Percentiles rank a stretch among this genome's conserved stretches.
These are phyloP conservation scores for Ceriops tagal DNA, from an alignment of 345 rosid species.

Conservation along the genomic window DNA sequence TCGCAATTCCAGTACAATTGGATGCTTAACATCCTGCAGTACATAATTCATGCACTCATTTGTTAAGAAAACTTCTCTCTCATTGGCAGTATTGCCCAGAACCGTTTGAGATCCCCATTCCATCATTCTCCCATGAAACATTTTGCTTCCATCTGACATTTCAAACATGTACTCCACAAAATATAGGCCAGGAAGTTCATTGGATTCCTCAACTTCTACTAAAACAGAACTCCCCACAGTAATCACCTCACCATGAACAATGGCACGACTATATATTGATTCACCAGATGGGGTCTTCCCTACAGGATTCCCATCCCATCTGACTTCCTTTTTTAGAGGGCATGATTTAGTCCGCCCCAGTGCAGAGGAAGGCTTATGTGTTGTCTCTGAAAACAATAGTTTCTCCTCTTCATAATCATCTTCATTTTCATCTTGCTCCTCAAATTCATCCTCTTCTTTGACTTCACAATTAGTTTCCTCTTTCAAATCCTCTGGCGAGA, in stretches of 20 bases:
- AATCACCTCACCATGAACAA: slow-evolving; percentile 24
- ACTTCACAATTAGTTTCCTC: slow-evolving; percentile 15
- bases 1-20: slow-evolving; percentile 16
- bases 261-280: slow-evolving; percentile 16
- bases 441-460: slow-evolving; percentile 25
- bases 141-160: slow-evolving; percentile 21
- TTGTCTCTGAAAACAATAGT: slow-evolving; percentile 17
- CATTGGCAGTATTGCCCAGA: slow-evolving; percentile 31
- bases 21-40: slow-evolving; percentile 23
- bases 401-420: slow-evolving; percentile 24
- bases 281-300: slow-evolving; percentile 18
- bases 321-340: slow-evolving; percentile 9
- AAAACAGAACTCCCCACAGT: slow-evolving; percentile 20
- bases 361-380: slow-evolving; percentile 11
- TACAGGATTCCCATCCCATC: slow-evolving; percentile 24
- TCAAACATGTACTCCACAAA: slow-evolving; percentile 31
- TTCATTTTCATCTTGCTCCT: slow-evolving; percentile 28
- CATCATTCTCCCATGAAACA: slow-evolving; percentile 32
- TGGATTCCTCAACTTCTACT: slow-evolving; percentile 12
- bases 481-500: slow-evolving; percentile 18
- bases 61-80: slow-evolving; percentile 31
- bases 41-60: slow-evolving; percentile 20
- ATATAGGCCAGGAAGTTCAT: slow-evolving; percentile 21
- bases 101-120: slow-evolving; percentile 23
- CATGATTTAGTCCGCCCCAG: slow-evolving; percentile 7